phyloP scores from a whole-genome alignment of 164 flowering plant species.

The Pachysandra terminalis region DNA sequence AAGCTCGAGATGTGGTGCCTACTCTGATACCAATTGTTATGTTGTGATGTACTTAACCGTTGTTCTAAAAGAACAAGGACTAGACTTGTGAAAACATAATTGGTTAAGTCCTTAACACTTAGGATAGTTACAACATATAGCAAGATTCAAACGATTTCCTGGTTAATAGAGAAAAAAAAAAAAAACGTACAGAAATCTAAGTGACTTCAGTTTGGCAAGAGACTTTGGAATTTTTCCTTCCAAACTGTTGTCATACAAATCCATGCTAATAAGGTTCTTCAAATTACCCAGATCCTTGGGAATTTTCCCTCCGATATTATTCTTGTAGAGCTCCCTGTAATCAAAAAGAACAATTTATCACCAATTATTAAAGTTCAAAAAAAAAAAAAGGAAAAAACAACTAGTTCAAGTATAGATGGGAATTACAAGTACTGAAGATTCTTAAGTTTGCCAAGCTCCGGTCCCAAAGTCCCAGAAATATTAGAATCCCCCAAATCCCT shows the following conservation, averaged over 20 bases:
- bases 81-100: too few relatives aligned
- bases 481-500: slow-evolving; percentile 88
- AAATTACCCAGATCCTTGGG: slow-evolving; percentile 80
- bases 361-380: background rate
- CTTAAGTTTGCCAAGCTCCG: slow-evolving; percentile 72
- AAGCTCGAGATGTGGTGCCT: too few relatives aligned
- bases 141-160: background rate
- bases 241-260: slow-evolving; percentile 60
- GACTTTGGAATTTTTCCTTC: slow-evolving; percentile 74
- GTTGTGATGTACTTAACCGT: too few relatives aligned
- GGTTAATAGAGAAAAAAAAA: background rate
- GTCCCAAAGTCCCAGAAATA: slow-evolving; percentile 68
- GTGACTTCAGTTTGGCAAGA: slow-evolving; percentile 59
- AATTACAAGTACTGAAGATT: slow-evolving; percentile 71
- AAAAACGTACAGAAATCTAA: slow-evolving; percentile 65
- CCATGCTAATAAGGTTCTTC: slow-evolving; percentile 74
- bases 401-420: background rate
- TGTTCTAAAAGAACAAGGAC: too few relatives aligned
- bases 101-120: too few relatives aligned
- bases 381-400: background rate
- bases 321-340: slow-evolving; percentile 76
- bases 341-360: background rate
- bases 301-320: slow-evolving; percentile 58
- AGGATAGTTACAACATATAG: background rate
- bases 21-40: too few relatives aligned